Evolutionary conservation across 441 rosid genomes (phyloP).

Genomic region (Rhodomyrtus psidioides): DNA sequence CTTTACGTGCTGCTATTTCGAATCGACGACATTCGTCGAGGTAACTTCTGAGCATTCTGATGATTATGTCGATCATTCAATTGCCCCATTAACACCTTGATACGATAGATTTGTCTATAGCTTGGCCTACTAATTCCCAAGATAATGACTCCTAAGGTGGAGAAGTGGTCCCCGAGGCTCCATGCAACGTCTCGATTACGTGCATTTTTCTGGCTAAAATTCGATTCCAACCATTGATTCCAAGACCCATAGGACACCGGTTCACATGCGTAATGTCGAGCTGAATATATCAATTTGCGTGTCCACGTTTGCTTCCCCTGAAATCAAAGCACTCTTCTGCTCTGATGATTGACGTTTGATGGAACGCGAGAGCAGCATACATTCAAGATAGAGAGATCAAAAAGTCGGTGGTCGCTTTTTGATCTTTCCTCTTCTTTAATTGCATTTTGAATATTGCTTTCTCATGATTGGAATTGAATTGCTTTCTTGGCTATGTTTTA

Average conservation of each 20-base stretch:
- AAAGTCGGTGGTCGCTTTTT: conserved; percentile 31
- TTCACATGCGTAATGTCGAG: background rate
- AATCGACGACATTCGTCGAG: background rate
- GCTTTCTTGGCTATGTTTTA: background rate
- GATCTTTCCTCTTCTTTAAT: background rate
- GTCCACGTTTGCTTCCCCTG: background rate
- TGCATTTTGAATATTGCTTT: background rate
- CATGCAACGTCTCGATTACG: background rate
- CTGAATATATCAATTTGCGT: background rate
- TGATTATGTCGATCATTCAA: background rate
- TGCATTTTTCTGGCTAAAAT: background rate
- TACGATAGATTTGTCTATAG: background rate
- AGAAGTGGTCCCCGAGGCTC: background rate
- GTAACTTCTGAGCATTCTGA: background rate
- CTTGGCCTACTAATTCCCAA: background rate
- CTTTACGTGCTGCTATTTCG: background rate
- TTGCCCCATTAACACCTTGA: background rate
- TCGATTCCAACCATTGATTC: background rate
- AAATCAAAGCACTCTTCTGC: background rate
- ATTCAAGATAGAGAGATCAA: conserved; percentile 11
- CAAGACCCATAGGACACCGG: background rate
- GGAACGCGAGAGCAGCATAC: background rate
- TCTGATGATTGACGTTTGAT: background rate
- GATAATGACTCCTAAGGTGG: background rate
- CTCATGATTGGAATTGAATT: background rate